Evolutionary conservation across 1,139 yeast species (phyloP), one percentile per base, ranked within the genome.

Genomic region (Lodderomyces metapsilosis): DNA sequence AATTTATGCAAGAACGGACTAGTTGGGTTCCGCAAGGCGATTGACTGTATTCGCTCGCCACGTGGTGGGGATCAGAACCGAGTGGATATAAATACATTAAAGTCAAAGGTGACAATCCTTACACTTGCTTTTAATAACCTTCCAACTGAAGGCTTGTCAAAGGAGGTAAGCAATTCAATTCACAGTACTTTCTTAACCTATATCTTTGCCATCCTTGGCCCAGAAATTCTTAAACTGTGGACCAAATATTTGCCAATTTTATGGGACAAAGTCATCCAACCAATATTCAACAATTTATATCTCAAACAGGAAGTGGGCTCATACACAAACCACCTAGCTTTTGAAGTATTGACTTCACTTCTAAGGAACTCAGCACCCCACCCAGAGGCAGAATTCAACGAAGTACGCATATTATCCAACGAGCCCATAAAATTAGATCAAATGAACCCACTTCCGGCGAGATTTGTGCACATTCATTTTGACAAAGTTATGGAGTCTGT

Each of bases 231-330:
- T 15, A 57, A 54, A 38, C 49, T 49, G n/a, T 49, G 54, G 4
- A 38, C 50, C 25, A 63, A 62, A 39, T 57, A 61, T 42, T 47
- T 67, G 28, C 62, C 62, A 37, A 48, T 66, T 5, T 62, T 65
- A 35, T 71, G 76, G 76, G 75, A 69, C 42, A 62, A 57, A 37
- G 52, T 71, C 2, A 48, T 71, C 16, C 66, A 59, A 36, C 69
- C 70, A 1, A 54, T 65, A 0, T 48, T 71, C 27, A 34, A 53
- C 12, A 58, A 52, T 34, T 64, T 71, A 45, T 69, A 68, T 39
- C 68, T 71, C 52, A 59, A 56, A 34, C 58, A 58, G 38, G 58
- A 51, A 20, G 54, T 62, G n/a, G 56, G 43, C 33, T 42, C 50
- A 1, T 53, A 52, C 37, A 50, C 58, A 61, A 58, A 63, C 43